Base-by-base conservation (phyloP, 1,139 yeast species). In the Sugiyamaella pinicola region DNA sequence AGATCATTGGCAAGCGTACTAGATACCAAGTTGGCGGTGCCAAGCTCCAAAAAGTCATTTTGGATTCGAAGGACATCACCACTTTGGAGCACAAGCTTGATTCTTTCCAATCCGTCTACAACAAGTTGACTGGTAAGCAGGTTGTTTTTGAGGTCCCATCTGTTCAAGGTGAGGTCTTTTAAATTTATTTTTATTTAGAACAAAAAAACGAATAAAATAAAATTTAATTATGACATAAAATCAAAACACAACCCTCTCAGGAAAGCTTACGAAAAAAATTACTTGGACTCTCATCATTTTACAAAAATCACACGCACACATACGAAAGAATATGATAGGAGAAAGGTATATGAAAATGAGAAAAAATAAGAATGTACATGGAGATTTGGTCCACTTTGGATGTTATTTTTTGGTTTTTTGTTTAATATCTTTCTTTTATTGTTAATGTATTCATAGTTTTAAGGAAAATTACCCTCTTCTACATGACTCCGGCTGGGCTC, bases 1-100 rank as follows among this genome's bases (percentile, higher is more conserved):
- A 93, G 83, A 93, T 93, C 72, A 84, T 87, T 70, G 99, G 99
- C 79, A 93, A 93, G 89, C 91, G 99, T 84, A 95, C 89, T 73
- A 90, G 97, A 85, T 90, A 87, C 89, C 85, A 89, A 77, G 96
- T 90, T 73, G 99, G 98, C 80, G 99, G 99, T 80, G 83, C 85
- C 88, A 93, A 90, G 83, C 86, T 93, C 80, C 96, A 93, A 81
- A 93, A 95, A 84, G 95, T 93, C 69, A 85, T 89, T 79, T 87
- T 93, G 75, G 97, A 91, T 84, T 87, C 96, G 74, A 95, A 93
- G 87, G 98, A 93, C 78, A 86, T 96, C 68, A 85, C 91, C 71
- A 85, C 91, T 75, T 93, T 93, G 74, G 99, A 93, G 82, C 90
- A 93, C 89, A 93, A 95, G 84, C 87, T 93, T 78, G 99, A 93